Percentiles rank a stretch among this genome's conserved stretches.
These are phyloP conservation scores for Podospora conica DNA, from an alignment of 495 filamentous ascomycete genomes.

Conservation along the genomic window DNA sequence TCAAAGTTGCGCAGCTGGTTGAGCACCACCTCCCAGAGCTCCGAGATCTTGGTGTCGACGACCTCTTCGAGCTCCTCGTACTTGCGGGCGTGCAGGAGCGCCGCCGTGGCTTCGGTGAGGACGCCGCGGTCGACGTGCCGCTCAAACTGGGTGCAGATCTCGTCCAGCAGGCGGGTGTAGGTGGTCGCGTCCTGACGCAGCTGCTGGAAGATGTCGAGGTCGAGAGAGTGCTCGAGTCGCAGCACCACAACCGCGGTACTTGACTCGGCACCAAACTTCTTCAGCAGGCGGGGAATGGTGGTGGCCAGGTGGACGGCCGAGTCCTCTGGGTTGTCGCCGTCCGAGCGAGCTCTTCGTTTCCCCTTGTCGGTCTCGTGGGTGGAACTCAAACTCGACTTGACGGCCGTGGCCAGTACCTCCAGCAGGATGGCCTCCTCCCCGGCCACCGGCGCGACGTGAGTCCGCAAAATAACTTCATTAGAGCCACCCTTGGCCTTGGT, in stretches of 20 bases:
- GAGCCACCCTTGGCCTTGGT: constrained; percentile 35
- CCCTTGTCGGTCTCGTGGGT: constrained; percentile 56
- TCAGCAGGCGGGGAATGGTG: constrained; percentile 77
- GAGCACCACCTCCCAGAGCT: constrained; percentile 78
- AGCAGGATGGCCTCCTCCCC: constrained; percentile 79
- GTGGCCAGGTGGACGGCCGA: constrained; percentile 66
- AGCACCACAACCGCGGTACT: constrained; percentile 79
- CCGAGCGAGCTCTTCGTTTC: constrained; percentile 53
- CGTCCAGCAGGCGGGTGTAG: constrained; percentile 76
- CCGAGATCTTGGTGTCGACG: constrained; percentile 68
- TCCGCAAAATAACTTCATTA: constrained; percentile 51
- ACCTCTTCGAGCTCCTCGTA: constrained; percentile 84
- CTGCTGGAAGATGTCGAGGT: constrained; percentile 83
- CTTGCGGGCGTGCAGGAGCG: constrained; percentile 75
- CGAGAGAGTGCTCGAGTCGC: constrained; percentile 77
- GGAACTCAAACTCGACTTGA: constrained; percentile 59
- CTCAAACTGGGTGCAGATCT: constrained; percentile 89
- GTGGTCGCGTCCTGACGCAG: constrained; percentile 78
- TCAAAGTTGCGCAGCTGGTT: constrained; percentile 61
- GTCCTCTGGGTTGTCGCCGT: constrained; percentile 63
- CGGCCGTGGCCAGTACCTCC: constrained; percentile 74
- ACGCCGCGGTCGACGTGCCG: constrained; percentile 81
- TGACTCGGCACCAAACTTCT: constrained; percentile 86
- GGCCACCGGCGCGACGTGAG: constrained; percentile 63
- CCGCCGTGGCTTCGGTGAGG: constrained; percentile 73